These are phyloP conservation scores for Magnolia sinica DNA, from an alignment of 164 flowering plant species.

Conservation along the genomic window DNA sequence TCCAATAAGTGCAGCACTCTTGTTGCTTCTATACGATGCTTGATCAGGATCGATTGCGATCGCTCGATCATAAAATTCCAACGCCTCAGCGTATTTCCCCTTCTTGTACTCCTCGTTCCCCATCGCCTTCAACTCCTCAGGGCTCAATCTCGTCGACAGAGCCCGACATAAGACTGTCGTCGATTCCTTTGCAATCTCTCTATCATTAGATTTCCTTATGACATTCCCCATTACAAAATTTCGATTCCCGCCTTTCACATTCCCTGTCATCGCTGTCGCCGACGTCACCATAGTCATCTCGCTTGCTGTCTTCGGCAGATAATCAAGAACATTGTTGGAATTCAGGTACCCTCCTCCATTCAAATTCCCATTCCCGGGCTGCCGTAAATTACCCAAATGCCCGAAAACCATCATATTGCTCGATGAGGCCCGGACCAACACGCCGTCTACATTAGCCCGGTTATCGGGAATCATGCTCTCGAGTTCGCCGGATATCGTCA, in stretches of 20 bases:
- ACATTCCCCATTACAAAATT: constrained; percentile 51
- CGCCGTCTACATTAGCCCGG: constrained; percentile 33
- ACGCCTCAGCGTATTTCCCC: constrained; percentile 68
- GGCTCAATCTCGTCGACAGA: constrained; percentile 34
- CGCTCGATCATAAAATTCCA: constrained; percentile 63
- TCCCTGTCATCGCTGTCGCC: constrained; percentile 9
- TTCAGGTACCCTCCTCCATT: constrained; percentile 2
- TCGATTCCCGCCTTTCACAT: constrained; percentile 4
- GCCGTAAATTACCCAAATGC: constrained; percentile 74
- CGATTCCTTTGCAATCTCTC: constrained; percentile 9
- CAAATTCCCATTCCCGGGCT: constrained; percentile 26
- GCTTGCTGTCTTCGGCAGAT: constrained; percentile 37
- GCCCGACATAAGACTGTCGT: constrained; percentile 44
- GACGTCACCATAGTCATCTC: constrained; percentile 11
- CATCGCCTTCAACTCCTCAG: constrained; percentile 57
- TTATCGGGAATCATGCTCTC: constrained; percentile 66
- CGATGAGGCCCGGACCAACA: constrained; percentile 74
- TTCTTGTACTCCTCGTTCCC: constrained; percentile 81
- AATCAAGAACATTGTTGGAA: constrained; percentile 28
- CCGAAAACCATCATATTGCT: constrained; percentile 75
- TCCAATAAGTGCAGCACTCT: constrained; percentile 64
- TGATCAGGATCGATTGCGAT: constrained; percentile 53
- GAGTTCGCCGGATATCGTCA: constrained; percentile 72
- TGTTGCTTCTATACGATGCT: constrained; percentile 65
- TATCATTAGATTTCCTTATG: constrained; percentile 32